phyloP scores from a whole-genome alignment of 176 grass and related monocot genomes.

The Carex cristatella region DNA sequence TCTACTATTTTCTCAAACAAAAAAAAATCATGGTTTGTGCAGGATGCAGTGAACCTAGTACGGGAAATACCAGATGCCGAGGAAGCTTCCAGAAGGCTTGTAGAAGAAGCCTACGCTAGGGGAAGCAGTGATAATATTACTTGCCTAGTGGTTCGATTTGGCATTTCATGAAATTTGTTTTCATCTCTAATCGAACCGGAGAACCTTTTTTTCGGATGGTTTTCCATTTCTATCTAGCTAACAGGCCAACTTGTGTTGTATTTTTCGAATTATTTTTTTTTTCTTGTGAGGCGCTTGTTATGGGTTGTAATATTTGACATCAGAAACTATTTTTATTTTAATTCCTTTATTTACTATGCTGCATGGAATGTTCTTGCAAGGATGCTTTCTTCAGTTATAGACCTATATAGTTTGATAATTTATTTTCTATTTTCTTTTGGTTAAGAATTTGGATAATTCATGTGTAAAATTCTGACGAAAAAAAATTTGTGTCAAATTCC shows the following conservation, averaged over 20 bases:
- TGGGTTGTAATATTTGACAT: background rate
- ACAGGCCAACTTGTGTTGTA: background rate
- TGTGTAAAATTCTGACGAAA: too few species aligned
- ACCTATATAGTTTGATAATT: background rate
- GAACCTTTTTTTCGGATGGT: constrained; percentile 8
- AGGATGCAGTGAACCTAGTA: constrained; percentile 39
- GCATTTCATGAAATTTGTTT: constrained; percentile 5
- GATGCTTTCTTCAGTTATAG: background rate
- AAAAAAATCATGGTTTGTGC: background rate
- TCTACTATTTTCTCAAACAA: background rate
- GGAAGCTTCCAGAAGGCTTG: constrained; percentile 32
- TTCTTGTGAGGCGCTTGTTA: background rate
- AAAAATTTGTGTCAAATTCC: too few species aligned
- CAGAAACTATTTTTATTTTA: background rate
- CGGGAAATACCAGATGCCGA: constrained; percentile 27
- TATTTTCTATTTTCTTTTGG: background rate
- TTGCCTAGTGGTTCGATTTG: constrained; percentile 36
- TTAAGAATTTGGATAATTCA: background rate
- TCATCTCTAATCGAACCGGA: background rate
- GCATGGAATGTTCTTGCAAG: background rate
- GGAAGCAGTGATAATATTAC: constrained; percentile 46
- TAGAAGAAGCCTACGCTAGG: constrained; percentile 36
- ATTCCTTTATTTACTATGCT: background rate
- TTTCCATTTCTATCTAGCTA: constrained; percentile 8
- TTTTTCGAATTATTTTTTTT: background rate